Evolutionary conservation across 306 rosid genomes (phyloP).

Genomic region (Begonia masoniana): DNA sequence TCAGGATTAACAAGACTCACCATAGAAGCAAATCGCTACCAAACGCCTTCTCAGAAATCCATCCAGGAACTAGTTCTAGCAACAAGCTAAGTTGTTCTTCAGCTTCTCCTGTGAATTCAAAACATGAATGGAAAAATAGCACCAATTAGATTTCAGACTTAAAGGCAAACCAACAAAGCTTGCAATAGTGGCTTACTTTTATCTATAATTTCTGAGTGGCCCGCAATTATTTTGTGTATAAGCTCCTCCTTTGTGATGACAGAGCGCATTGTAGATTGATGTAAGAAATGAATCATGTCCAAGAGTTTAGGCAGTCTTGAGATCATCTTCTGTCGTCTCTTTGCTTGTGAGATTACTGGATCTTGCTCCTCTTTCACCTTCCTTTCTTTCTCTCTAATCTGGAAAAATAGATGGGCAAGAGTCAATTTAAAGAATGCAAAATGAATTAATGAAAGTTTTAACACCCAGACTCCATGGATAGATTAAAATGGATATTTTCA

Average conservation of each 20-base stretch:
- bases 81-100: slow-evolving; percentile 58
- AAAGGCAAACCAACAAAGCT: neutral
- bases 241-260: slow-evolving; percentile 63
- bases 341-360: slow-evolving; percentile 66
- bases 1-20: slow-evolving; percentile 27
- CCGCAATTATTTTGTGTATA: slow-evolving; percentile 44
- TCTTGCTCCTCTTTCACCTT: slow-evolving; percentile 47
- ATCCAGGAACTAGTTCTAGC: slow-evolving; percentile 61
- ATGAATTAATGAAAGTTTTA: too few relatives aligned
- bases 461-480: too few relatives aligned
- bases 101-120: slow-evolving; percentile 41
- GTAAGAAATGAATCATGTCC: slow-evolving; percentile 48
- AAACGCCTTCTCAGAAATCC: slow-evolving; percentile 65
- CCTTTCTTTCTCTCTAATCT: slow-evolving; percentile 70
- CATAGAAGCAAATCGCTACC: slow-evolving; percentile 46
- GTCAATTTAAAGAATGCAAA: too few relatives aligned
- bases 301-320: slow-evolving; percentile 71
- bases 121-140: slow-evolving; percentile 10
- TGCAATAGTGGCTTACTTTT: slow-evolving; percentile 36
- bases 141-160: neutral
- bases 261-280: slow-evolving; percentile 38
- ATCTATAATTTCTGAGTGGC: slow-evolving; percentile 35
- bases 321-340: slow-evolving; percentile 47
- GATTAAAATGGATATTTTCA: too few relatives aligned
- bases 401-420: slow-evolving; percentile 10